Conservation (phyloP, 495 filamentous ascomycete species). For the Cetradonia linearis region DNA sequence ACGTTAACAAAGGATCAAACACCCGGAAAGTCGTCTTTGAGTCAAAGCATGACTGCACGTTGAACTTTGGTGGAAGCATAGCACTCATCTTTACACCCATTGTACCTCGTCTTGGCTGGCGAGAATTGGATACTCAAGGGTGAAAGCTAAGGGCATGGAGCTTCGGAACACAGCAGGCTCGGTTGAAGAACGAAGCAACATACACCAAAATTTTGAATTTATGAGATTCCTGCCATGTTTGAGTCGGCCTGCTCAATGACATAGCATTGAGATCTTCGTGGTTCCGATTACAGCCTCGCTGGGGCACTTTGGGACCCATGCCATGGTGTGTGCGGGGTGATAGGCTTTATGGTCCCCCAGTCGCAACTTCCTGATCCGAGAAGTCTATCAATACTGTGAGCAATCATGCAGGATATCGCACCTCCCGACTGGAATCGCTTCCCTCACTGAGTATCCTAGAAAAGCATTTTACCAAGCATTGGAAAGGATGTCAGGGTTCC, state of each 20-base stretch:
- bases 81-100: background rate
- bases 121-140: background rate
- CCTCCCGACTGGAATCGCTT: background rate
- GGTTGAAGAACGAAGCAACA: background rate
- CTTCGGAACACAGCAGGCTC: background rate
- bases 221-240: background rate
- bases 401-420: background rate
- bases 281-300: background rate
- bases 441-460: background rate
- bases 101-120: background rate
- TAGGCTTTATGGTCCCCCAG: background rate
- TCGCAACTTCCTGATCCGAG: conserved; percentile 1
- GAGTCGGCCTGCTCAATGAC: background rate
- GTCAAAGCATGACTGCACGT: conserved; percentile 39
- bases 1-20: conserved; percentile 45
- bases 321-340: background rate
- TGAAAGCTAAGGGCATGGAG: background rate
- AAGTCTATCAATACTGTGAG: background rate
- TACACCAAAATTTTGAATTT: background rate
- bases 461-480: conserved; percentile 10
- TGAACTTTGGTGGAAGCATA: conserved; percentile 25
- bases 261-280: background rate
- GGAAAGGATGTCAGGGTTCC: background rate
- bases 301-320: background rate
- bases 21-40: conserved; percentile 42